Evolutionary conservation across 345 rosid species (phyloP), one percentile per base, ranked within the genome.

Genomic region (Conringia planisiliqua): DNA sequence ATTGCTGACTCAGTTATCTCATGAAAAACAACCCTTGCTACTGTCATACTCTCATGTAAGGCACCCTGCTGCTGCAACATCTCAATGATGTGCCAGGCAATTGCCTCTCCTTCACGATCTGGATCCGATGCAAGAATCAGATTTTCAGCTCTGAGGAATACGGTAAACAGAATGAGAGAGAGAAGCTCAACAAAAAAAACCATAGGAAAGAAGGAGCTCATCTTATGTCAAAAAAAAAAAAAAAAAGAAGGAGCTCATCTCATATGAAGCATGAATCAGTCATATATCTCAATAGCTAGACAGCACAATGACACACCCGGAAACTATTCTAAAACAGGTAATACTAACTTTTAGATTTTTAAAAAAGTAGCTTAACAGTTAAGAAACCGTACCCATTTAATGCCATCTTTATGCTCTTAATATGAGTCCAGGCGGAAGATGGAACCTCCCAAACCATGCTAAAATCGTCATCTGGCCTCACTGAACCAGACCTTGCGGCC

Each of bases 381-480:
- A 57, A 70, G 66, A 68, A 14, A 64, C 33, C 75, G 13, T 82
- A 95, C 99, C 98, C 90, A 72, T 79, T 84, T 70, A 95, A 67
- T 46, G 98, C 92, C 80, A 87, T 93, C 85, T 86, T 92, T 76
- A 92, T 90, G 85, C 97, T 90, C 84, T 95, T 89, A 74, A 95
- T 94, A 85, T 92, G 93, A 61, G 97, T 92, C 99, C 99, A 95
- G 26, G 98, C 96, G 66, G 94, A 67, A 77, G 92, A 80, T 66
- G 98, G 98, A 79, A 92, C 99, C 86, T 95, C 99, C 99, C 99
- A 95, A 39, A 92, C 96, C 97, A 95, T 90, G 74, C 97, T 92
- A 74, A 95, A 95, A 82, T 95, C 97, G 50, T 92, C 99, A 83
- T 90, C 88, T 50, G 99, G 97, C 74, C 99, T 84, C 81, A 95